Base-by-base conservation (phyloP, 345 rosid species). In the Salix brachista region DNA sequence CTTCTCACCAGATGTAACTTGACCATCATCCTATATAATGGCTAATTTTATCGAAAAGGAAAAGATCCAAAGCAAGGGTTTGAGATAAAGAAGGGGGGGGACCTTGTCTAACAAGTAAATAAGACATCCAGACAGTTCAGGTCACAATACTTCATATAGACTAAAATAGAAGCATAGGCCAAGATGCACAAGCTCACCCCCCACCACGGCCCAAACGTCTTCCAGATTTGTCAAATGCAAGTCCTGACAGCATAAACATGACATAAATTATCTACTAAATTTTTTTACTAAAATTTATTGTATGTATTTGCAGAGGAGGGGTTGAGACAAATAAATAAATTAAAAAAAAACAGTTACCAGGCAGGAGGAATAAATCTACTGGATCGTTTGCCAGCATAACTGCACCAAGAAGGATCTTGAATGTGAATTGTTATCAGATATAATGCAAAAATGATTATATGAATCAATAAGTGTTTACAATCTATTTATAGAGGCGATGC, bases 151-250 rank as follows among this genome's bases (percentile, higher is more conserved):
- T 48, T 16, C 21, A 16, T 46, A 41, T 9, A 61, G 13, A 11
- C 16, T 10, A 13, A 64, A 46, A 61, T 5, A 50, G 26, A 70
- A 64, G 50, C 23, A 11, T 7, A 72, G 61, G 60, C 39, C 44
- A 28, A 5, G 36, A 77, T 61, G 21, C 72, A 61, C 3, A 11
- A 50, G 56, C 84, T 32, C 76, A 95, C 99, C 99, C 99, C 79
- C 98, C 97, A 41, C 98, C 99, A 79, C 98, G 99, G 72, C 98
- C 98, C 84, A 96, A 76, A 83, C 98, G 97, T 84, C 96, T 86
- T 69, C 97, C 94, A 78, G 86, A 86, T 87, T 77, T 88, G 79
- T 93, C 98, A 89, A 96, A 96, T 50, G 99, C 99, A 73, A 96
- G 97, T 72, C 99, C 99, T 93, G 87, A 69, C 70, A 83, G 64